Evolutionary conservation across 2,329 filamentous ascomycete genomes (phyloP).

Genomic region (Aspergillus sp.): DNA sequence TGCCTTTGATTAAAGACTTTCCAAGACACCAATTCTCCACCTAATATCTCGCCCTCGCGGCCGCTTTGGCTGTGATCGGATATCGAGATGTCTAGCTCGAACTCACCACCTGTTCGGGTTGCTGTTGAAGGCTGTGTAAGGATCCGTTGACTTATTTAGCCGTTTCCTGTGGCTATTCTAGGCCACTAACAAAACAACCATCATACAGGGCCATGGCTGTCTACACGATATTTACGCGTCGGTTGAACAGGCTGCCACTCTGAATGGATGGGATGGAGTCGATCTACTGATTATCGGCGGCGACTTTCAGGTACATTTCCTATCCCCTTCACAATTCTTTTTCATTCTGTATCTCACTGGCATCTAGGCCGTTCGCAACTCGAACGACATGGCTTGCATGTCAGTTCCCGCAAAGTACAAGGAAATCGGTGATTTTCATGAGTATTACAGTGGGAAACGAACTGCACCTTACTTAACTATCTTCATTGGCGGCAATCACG

Average conservation of each 20-base stretch:
- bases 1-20: not conserved
- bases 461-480: constrained; percentile 84
- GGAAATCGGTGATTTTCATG: constrained; percentile 84
- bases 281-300: constrained; percentile 94
- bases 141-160: constrained; percentile 16
- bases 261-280: constrained; percentile 74
- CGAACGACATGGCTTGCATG: constrained; percentile 82
- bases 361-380: constrained; percentile 76
- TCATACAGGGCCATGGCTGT: constrained; percentile 76
- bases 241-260: constrained; percentile 65
- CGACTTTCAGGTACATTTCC: constrained; percentile 73
- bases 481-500: constrained; percentile 93
- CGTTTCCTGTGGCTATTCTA: not conserved
- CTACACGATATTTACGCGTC: constrained; percentile 89
- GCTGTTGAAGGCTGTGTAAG: constrained; percentile 85
- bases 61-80: not conserved
- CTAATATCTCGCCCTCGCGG: not conserved
- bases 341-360: constrained; percentile 11
- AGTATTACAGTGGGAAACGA: constrained; percentile 81
- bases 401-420: constrained; percentile 87
- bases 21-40: not conserved
- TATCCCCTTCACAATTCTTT: not conserved
- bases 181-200: constrained; percentile 13
- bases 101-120: constrained; percentile 57
- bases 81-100: constrained; percentile 11